These are phyloP conservation scores for Alternaria arborescens DNA, from an alignment of 2,329 filamentous ascomycete species.

Conservation along the genomic window DNA sequence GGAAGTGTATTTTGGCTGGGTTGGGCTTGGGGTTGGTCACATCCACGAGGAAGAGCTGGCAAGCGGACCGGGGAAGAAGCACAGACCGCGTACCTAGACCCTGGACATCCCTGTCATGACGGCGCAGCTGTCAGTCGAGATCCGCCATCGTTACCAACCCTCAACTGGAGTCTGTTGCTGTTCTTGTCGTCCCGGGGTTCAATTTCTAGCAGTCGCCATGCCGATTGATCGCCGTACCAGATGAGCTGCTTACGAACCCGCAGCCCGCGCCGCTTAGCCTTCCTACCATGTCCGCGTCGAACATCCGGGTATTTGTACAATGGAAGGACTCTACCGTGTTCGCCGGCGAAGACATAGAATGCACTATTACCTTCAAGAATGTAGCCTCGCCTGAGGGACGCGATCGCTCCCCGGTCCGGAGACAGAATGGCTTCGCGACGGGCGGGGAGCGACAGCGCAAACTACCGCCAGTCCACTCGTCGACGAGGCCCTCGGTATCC, in stretches of 20 bases:
- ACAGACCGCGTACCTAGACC: constrained; percentile 7
- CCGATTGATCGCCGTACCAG: constrained; percentile 34
- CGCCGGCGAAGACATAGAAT: constrained; percentile 93
- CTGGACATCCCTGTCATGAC: constrained; percentile 13
- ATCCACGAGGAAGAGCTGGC: background rate
- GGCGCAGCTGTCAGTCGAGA: constrained; percentile 9
- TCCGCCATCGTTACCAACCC: constrained; percentile 5
- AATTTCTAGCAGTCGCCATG: constrained; percentile 36
- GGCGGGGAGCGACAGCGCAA: constrained; percentile 51
- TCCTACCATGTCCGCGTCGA: constrained; percentile 55
- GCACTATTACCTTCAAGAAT: constrained; percentile 96
- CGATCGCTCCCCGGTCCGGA: constrained; percentile 42
- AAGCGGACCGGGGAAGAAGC: background rate
- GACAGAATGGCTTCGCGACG: constrained; percentile 48
- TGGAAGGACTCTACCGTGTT: constrained; percentile 96
- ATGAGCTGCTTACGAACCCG: constrained; percentile 43
- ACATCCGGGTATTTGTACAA: constrained; percentile 93
- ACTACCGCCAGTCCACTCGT: constrained; percentile 49
- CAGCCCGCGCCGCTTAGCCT: constrained; percentile 37
- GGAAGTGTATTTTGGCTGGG: no score
- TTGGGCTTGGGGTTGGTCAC: no score
- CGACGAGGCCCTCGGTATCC: constrained; percentile 46
- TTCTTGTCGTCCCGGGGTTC: constrained; percentile 10
- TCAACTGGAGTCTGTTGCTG: constrained; percentile 11
- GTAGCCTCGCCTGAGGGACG: constrained; percentile 63